Evolutionary conservation across 106 monocot species (phyloP), one percentile per base, ranked within the genome.

Genomic region (Iris macrosiphon): DNA sequence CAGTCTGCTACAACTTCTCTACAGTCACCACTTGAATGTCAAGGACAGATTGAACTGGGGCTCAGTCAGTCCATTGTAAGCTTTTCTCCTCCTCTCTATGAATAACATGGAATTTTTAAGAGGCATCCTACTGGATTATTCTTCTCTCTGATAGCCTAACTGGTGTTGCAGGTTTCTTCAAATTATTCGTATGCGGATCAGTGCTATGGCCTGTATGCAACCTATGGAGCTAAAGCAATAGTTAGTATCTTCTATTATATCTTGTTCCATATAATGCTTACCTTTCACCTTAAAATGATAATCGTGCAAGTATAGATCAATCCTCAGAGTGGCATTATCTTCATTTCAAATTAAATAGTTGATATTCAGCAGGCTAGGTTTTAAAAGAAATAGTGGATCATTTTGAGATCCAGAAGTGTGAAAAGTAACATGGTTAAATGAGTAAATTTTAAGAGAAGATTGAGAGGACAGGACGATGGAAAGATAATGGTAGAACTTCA

Each of bases 21-120:
- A 12, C 76, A 55, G 28, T 65, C 80, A 28, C 33, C 75, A 31
- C 45, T 72, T 56, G 59, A 71, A 46, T 67, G 54, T 49, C 66
- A 67, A 59, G 71, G 76, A 42, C 30, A 37, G 33, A 62, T 81
- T 67, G 76, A 81, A 29, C 70, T 81, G 18, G 86, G 76, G 31
- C 70, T 86, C 31, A 74, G 80, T 66, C 85, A 76, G 37, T 63
- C 77, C 45, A 61, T 67, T 77, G 86, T 81, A 63, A 25, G 70
- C 6, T 55, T 33, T 45, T 44, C 16, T 10, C 37, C 55, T 27
- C 21, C 11, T 18, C 51, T 22, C 11, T 7, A 19, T 18, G 39
- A n/a, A 47, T 42, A n/a, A 28, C 23, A 33, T 25, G 14, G 7
- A 13, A 29, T 19, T 40, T 28, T 19, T 21, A 2, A 45, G 15